Evolutionary conservation across 345 rosid species (phyloP).

Genomic region (Euphorbia pulcherrima): DNA sequence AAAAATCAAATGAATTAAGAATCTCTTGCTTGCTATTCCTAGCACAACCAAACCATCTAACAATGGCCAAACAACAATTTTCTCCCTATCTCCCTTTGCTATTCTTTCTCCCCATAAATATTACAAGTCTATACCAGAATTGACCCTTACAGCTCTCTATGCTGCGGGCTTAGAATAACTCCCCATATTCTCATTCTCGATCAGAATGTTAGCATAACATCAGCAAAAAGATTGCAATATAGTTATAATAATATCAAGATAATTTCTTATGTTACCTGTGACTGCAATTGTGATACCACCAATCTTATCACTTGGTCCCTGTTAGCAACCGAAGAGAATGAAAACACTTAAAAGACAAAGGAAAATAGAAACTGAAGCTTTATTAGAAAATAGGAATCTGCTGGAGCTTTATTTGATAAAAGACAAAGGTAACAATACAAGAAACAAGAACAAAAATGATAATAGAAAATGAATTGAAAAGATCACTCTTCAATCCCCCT

Average conservation of each 20-base stretch:
- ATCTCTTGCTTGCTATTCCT: background rate
- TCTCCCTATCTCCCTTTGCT: background rate
- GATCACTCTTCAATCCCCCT: too few relatives aligned
- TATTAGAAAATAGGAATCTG: too few relatives aligned
- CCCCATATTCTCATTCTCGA: background rate
- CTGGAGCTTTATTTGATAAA: too few relatives aligned
- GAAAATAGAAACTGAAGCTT: too few relatives aligned
- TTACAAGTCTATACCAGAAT: too few relatives aligned
- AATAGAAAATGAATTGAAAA: too few relatives aligned
- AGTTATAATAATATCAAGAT: constrained; percentile 8
- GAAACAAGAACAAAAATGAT: too few relatives aligned
- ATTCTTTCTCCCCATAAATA: background rate
- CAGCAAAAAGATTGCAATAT: constrained; percentile 5
- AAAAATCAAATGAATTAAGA: too few relatives aligned
- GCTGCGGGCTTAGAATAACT: background rate
- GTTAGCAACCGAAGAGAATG: too few relatives aligned
- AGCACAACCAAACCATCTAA: background rate
- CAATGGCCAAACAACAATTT: background rate
- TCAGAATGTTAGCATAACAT: constrained; percentile 10
- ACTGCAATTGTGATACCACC: constrained; percentile 65
- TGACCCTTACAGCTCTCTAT: background rate
- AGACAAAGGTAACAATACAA: too few relatives aligned
- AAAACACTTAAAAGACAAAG: too few relatives aligned
- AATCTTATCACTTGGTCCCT: constrained; percentile 77
- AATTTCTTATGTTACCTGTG: constrained; percentile 48